A percentile compares a stretch with the other conserved stretches of the same genome.
Conservation (phyloP, 2,329 filamentous ascomycete species). For the Aureobasidium zeae region DNA sequence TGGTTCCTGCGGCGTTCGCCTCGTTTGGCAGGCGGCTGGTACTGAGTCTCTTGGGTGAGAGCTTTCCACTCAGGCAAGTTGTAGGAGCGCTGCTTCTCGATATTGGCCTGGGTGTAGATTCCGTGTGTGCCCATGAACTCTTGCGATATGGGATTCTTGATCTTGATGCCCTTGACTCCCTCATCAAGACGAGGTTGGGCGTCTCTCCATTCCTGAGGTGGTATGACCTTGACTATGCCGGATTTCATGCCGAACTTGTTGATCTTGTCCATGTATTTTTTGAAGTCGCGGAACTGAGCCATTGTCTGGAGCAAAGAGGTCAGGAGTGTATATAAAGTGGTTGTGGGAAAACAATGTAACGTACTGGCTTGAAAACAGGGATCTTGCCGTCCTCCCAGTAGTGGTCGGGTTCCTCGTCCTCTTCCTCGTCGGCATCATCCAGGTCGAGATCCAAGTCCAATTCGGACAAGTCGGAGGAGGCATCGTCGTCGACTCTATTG, state of each 20-base stretch:
- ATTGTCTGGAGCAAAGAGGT: conserved; percentile 50
- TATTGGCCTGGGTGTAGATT: conserved; percentile 93
- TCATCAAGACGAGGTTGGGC: conserved; percentile 70
- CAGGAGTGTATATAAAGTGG: not conserved
- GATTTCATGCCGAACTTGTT: conserved; percentile 96
- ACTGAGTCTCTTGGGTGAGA: conserved; percentile 86
- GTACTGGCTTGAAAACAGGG: conserved; percentile 81
- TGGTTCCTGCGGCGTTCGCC: conserved; percentile 64
- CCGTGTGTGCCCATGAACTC: conserved; percentile 95
- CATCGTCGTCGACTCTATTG: conserved; percentile 34
- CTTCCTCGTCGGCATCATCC: conserved; percentile 59
- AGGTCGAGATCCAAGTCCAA: conserved; percentile 50
- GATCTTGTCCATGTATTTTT: conserved; percentile 80
- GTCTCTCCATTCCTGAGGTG: conserved; percentile 80
- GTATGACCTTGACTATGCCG: conserved; percentile 91
- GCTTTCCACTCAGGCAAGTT: conserved; percentile 94
- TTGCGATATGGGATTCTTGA: conserved; percentile 95
- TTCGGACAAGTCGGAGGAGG: conserved; percentile 40
- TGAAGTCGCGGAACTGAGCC: conserved; percentile 90
- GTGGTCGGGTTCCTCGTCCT: conserved; percentile 73
- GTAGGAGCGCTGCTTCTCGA: conserved; percentile 91
- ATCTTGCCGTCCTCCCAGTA: conserved; percentile 77
- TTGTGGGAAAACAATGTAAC: conserved; percentile 27
- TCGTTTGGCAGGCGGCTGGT: conserved; percentile 85
- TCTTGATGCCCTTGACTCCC: conserved; percentile 78